Conservation (phyloP, 1,139 yeast genomes). For the Taphrina confusa region DNA sequence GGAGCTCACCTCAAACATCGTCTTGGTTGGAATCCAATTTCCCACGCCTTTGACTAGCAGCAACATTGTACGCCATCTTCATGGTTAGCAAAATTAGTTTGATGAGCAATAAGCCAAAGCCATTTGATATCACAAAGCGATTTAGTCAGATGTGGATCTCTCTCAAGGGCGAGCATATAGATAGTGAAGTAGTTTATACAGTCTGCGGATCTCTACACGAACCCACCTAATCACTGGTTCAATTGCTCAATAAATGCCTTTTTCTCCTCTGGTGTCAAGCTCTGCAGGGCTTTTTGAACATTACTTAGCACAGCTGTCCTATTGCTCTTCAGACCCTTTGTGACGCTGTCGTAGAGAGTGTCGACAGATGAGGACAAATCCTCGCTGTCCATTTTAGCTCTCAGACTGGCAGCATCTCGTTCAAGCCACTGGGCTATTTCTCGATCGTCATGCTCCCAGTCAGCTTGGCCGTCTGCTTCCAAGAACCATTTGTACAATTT, state of each 20-base stretch:
- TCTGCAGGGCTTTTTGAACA: conserved; percentile 30
- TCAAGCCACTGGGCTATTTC: conserved; percentile 36
- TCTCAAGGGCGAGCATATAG: no score
- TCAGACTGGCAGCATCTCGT: conserved; percentile 30
- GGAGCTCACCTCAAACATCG: no score
- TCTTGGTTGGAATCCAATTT: no score
- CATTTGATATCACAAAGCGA: no score
- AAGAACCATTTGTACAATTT: conserved; percentile 35
- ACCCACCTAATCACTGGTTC: not conserved
- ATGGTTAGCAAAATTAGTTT: no score
- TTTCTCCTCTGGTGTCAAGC: conserved; percentile 32
- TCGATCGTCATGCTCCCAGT: conserved; percentile 37
- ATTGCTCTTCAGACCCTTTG: conserved; percentile 23
- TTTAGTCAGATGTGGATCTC: no score
- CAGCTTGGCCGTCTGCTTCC: conserved; percentile 16
- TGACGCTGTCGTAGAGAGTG: conserved; percentile 21
- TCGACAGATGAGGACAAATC: conserved; percentile 36
- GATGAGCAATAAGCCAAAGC: no score
- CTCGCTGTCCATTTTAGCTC: conserved; percentile 38
- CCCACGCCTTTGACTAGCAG: no score
- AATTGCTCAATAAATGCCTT: conserved; percentile 21
- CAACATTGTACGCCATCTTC: no score
- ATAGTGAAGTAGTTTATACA: no score
- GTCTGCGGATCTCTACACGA: no score
- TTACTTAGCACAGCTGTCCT: conserved; percentile 24